These are phyloP conservation scores for Teratosphaeria gauchensis DNA, from an alignment of 2,329 filamentous ascomycete genomes.

Conservation along the genomic window DNA sequence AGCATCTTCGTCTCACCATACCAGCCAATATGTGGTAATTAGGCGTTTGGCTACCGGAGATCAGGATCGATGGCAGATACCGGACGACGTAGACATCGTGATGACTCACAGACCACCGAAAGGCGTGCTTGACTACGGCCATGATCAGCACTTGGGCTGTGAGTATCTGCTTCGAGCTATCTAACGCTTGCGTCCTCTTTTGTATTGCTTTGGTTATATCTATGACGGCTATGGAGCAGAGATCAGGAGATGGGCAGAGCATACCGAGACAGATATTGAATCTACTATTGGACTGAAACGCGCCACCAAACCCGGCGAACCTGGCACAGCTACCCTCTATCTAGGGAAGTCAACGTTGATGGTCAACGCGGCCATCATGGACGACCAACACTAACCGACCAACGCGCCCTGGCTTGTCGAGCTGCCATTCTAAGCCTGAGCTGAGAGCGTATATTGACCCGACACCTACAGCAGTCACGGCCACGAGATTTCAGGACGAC, in stretches of 20 bases:
- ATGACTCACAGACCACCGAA: constrained; percentile 33
- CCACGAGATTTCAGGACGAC: neutral
- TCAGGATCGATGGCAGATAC: constrained; percentile 19
- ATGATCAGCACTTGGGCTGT: constrained; percentile 31
- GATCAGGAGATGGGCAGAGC: constrained; percentile 43
- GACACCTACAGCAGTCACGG: neutral
- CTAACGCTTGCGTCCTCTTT: constrained; percentile 31
- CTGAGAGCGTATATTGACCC: neutral
- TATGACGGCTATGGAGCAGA: constrained; percentile 51
- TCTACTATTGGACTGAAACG: neutral
- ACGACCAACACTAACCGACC: neutral
- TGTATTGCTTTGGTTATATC: constrained; percentile 52
- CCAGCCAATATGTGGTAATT: constrained; percentile 41
- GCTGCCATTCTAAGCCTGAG: neutral
- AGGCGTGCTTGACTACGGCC: constrained; percentile 19
- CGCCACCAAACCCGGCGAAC: neutral
- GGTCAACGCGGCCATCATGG: neutral
- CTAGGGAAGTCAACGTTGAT: neutral
- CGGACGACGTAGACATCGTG: constrained; percentile 25
- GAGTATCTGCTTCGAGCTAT: constrained; percentile 38
- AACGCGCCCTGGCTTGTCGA: neutral
- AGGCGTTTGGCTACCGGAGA: constrained; percentile 46
- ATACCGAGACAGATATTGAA: neutral
- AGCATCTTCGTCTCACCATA: constrained; percentile 45
- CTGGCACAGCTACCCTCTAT: neutral